Base-by-base conservation (phyloP, 139 green algal species). In the Gonium pectorale region DNA sequence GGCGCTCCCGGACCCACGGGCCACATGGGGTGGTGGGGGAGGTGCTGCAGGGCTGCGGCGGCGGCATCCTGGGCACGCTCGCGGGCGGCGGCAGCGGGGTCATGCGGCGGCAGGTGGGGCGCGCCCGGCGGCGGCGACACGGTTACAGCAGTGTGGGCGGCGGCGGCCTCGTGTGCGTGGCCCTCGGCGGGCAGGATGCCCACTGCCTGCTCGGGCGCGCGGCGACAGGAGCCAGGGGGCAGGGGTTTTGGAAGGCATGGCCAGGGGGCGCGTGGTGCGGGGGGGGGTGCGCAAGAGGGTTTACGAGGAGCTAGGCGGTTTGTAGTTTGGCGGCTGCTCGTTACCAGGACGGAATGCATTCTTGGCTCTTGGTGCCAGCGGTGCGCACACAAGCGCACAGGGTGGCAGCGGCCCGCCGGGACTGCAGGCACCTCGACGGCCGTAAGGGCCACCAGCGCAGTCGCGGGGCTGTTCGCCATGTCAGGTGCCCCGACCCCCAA, bases 141-240 rank as follows among this genome's bases (percentile, higher is more conserved):
- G 56, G 71, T 59, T 15, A 82, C 17, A 27, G 75, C 40, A 29
- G 75, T 82, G 60, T 82, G 75, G 17, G 33, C 49, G 49, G 71
- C 51, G 46, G 70, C 27, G 8, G 43, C 51, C 5, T 37, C 29
- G 73, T 52, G 22, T 5, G 52, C 33, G 2, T 22, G 9, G 33
- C 33, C 44, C 5, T 81, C 9, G 35, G 5, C 2, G 1, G 54
- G 73, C 13, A 40, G 40, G 54, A 81, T 59, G 11, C 73, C 73
- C 3, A 81, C 73, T 5, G 52, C 73, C 73, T 81, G 73, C 7
- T 27, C 15, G 46, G 11, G 46, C 13, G 46, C 15, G 46, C 15
- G 46, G 46, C 15, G 46, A 11, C 13, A 24, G 46, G 46, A 54
- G 46, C 46, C 13, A 15, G 46, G 46, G 46, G 15, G 46, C 11